Base-by-base conservation (phyloP, 768 basidiomycete species). In the Pleurotus salmoneostramineus region DNA sequence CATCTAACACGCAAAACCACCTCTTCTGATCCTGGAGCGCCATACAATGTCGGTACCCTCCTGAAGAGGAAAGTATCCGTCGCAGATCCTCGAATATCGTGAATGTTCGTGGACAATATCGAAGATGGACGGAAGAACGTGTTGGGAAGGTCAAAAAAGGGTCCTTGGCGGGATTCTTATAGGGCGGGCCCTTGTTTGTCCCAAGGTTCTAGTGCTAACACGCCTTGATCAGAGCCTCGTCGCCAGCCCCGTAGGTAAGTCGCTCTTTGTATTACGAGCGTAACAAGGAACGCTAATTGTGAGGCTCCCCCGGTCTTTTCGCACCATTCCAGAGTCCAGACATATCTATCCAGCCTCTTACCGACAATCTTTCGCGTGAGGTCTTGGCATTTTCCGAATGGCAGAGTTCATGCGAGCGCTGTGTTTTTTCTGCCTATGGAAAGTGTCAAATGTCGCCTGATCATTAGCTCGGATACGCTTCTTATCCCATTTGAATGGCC, bases 1-100 rank as follows among this genome's bases (percentile, higher is more conserved):
- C 15, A 17, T 70, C 63, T 70, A 5, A 62, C 69, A 65, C 66
- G 62, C 56, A 65, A 68, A 68, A 69, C 66, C 68, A 69, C 66
- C 69, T 66, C 64, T 63, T 54, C 58, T 58, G 65, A 61, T 69
- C 65, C 64, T 63, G 36, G 64, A 63, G 56, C 58, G 34, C 50
- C 40, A 51, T 55, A 55, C 52, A 36, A 40, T 27, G 52, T 55
- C 34, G 43, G 43, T 50, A 46, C 62, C 65, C 64, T 69, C 61
- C 57, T 63, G 56, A 59, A 64, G 63, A 69, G 68, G 68, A 69
- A 69, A 69, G 66, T 49, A 49, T 61, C 60, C 58, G 57, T 55
- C 55, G 58, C 46, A 48, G 44, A 46, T 33, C 56, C 62, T 59
- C 55, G 56, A 60, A 60, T 61, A 57, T 46, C 57, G 46, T 61